Conservation (phyloP, 345 rosid genomes). For the Bruguiera gymnorhiza region DNA sequence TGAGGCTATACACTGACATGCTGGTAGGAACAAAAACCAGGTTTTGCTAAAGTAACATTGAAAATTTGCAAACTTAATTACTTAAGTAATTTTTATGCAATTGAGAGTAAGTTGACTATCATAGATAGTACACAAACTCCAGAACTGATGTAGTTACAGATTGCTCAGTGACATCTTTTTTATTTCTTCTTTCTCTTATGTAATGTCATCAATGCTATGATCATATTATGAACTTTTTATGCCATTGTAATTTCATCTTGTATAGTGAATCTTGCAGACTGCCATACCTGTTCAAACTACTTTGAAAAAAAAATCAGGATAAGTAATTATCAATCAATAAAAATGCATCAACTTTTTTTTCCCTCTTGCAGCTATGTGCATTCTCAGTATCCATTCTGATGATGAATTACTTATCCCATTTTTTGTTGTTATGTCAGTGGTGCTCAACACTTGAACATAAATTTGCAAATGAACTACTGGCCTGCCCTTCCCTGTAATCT, state of each 20-base stretch:
- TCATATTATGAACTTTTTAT: too few relatives aligned
- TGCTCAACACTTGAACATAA: conserved; percentile 92
- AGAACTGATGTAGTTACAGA: too few relatives aligned
- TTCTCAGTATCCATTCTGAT: background rate
- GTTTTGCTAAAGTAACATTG: background rate
- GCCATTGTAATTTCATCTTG: too few relatives aligned
- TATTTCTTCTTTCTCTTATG: too few relatives aligned
- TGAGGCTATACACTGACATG: background rate
- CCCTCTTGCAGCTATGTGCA: background rate
- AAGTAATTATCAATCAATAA: background rate
- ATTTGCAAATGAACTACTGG: conserved; percentile 99
- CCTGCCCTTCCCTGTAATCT: conserved; percentile 85
- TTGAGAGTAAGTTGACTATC: background rate
- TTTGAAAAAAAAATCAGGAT: too few relatives aligned
- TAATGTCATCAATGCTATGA: too few relatives aligned
- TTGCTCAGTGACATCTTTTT: too few relatives aligned
- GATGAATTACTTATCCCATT: conserved; percentile 4
- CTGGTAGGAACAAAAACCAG: background rate
- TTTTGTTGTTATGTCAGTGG: conserved; percentile 40
- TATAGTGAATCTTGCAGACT: too few relatives aligned
- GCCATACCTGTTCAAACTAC: too few relatives aligned
- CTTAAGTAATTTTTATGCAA: background rate
- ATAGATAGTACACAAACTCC: too few relatives aligned
- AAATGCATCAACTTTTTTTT: background rate
- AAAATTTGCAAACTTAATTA: background rate